Conservation (phyloP, 1,139 yeast species). For the Diutina pseudorugosa region DNA sequence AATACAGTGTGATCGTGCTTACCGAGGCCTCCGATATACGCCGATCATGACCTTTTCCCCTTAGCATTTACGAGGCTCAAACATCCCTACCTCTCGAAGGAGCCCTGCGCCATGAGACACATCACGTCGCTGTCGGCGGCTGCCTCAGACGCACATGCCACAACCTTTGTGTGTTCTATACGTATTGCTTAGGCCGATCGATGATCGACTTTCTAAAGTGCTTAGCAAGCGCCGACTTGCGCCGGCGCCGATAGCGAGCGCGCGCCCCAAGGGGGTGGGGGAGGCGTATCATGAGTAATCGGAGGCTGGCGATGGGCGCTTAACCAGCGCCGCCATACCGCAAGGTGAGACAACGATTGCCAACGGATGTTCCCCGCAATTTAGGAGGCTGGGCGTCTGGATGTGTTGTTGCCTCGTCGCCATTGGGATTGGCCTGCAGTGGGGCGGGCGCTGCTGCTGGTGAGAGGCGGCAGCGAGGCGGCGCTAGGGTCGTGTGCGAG, state of each 20-base stretch:
- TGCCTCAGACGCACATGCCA: background rate
- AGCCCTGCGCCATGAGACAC: background rate
- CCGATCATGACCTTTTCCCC: too few species aligned
- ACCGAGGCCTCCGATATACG: too few species aligned
- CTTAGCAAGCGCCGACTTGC: background rate
- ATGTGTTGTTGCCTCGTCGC: background rate
- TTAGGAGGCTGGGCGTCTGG: too few species aligned
- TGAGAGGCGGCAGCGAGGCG: background rate
- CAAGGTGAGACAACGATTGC: too few species aligned
- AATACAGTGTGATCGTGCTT: too few species aligned
- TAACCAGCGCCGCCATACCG: too few species aligned
- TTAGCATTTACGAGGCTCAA: too few species aligned
- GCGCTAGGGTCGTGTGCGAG: background rate
- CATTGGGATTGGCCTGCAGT: background rate
- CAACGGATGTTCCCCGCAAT: too few species aligned
- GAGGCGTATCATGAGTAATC: too few species aligned
- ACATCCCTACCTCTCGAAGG: too few species aligned
- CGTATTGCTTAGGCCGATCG: background rate
- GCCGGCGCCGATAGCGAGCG: background rate
- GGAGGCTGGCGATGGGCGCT: too few species aligned
- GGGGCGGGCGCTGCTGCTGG: background rate
- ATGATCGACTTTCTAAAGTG: background rate
- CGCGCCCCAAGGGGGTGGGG: background rate
- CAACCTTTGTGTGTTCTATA: background rate
- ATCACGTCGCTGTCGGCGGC: background rate